These are phyloP conservation scores for Mercurialis annua DNA, from an alignment of 345 rosid genomes.

Conservation along the genomic window DNA sequence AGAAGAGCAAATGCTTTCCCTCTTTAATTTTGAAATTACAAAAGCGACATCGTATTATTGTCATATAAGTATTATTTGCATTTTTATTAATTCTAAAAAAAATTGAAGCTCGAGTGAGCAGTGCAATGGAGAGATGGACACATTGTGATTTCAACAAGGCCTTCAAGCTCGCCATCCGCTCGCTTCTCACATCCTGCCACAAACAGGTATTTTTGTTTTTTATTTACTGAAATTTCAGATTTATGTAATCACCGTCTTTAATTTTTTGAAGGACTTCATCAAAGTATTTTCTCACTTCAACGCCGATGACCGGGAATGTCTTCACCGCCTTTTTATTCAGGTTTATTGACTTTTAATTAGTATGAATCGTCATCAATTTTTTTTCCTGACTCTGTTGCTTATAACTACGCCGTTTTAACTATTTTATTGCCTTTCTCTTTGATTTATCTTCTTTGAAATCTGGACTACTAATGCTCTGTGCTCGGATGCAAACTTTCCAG, in stretches of 20 bases:
- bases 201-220: constrained; percentile 38
- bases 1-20: too few relatives aligned
- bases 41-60: too few relatives aligned
- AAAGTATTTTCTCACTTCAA: constrained; percentile 51
- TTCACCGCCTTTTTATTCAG: constrained; percentile 52
- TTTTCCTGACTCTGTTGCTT: background rate
- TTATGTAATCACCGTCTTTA: too few relatives aligned
- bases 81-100: too few relatives aligned
- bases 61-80: too few relatives aligned
- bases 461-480: background rate
- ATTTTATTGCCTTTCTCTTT: background rate
- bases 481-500: constrained; percentile 36
- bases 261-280: constrained; percentile 43
- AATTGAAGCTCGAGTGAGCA: too few relatives aligned
- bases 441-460: background rate
- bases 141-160: constrained; percentile 46
- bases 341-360: constrained; percentile 20
- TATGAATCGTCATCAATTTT: too few relatives aligned
- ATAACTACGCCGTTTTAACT: background rate
- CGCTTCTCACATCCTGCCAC: constrained; percentile 60
- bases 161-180: constrained; percentile 53
- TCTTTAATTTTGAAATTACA: too few relatives aligned
- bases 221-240: background rate
- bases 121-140: too few relatives aligned
- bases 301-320: constrained; percentile 42